Conservation (phyloP, 1,284 basidiomycete species). For the Pholiota adiposa region DNA sequence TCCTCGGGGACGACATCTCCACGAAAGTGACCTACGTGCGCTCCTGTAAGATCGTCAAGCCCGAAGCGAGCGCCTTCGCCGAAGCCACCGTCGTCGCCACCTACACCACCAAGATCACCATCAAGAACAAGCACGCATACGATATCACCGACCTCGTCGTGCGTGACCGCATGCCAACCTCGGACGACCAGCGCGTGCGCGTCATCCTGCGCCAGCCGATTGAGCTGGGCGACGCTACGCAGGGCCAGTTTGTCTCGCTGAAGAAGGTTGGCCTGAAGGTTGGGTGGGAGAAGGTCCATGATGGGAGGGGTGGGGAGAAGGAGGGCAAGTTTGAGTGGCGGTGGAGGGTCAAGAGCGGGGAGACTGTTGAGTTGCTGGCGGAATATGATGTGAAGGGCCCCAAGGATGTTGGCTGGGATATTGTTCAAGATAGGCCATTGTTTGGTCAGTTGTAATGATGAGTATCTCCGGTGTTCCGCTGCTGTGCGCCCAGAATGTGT, state of each 20-base stretch:
- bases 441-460: too few species aligned
- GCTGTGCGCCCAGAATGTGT: too few species aligned
- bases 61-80: constrained; percentile 43
- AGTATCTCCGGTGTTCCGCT: too few species aligned
- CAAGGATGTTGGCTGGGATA: constrained; percentile 33
- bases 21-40: constrained; percentile 53
- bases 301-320: constrained; percentile 45
- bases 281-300: constrained; percentile 39
- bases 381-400: constrained; percentile 56
- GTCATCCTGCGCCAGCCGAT: constrained; percentile 52
- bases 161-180: constrained; percentile 52
- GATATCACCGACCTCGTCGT: constrained; percentile 47
- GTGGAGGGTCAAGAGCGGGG: constrained; percentile 38
- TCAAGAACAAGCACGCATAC: constrained; percentile 55
- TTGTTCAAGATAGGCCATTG: background rate
- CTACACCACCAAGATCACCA: constrained; percentile 45
- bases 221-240: constrained; percentile 49
- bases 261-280: constrained; percentile 33
- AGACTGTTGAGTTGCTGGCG: constrained; percentile 45
- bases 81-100: constrained; percentile 48
- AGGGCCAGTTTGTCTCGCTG: constrained; percentile 41
- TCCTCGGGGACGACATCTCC: constrained; percentile 55
- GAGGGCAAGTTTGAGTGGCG: constrained; percentile 48
- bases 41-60: constrained; percentile 36
- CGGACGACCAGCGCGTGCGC: constrained; percentile 43